Evolutionary conservation across 257 asterid species (phyloP).

Genomic region (Verbascum thapsus): DNA sequence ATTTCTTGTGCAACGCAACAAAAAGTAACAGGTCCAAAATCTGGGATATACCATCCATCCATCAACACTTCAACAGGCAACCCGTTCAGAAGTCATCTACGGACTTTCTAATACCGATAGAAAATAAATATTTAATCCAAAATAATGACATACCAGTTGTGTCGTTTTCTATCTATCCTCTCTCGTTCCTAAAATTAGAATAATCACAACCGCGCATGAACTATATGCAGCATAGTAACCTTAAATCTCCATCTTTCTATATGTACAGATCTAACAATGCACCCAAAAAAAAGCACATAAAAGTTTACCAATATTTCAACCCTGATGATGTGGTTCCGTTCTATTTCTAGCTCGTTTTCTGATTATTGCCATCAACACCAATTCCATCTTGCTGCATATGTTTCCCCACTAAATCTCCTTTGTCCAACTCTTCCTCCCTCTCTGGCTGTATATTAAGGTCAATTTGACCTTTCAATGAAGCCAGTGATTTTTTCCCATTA

Average conservation of each 20-base stretch:
- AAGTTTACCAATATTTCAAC: conserved; percentile 36
- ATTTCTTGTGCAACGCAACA: no score
- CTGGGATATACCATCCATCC: no score
- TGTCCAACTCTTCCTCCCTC: conserved; percentile 62
- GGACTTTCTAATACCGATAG: conserved; percentile 18
- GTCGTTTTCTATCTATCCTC: neutral
- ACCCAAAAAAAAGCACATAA: conserved; percentile 38
- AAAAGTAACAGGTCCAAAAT: no score
- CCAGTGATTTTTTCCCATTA: conserved; percentile 29
- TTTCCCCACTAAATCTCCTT: conserved; percentile 35
- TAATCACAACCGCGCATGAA: conserved; percentile 2
- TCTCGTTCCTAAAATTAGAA: conserved; percentile 12
- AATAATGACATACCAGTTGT: conserved; percentile 31
- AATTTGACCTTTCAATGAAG: conserved; percentile 63
- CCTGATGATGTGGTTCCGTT: conserved; percentile 17
- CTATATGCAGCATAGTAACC: conserved; percentile 23
- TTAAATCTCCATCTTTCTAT: conserved; percentile 31
- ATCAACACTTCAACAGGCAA: neutral
- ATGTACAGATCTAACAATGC: conserved; percentile 37
- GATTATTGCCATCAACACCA: conserved; percentile 29
- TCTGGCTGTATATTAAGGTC: conserved; percentile 93
- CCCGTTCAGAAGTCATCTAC: conserved; percentile 8
- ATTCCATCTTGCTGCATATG: conserved; percentile 37
- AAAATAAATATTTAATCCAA: neutral
- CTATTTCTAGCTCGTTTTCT: conserved; percentile 15